These are phyloP conservation scores for Cyclotella atomus DNA, from an alignment of 108 stramenopile genomes.

Conservation along the genomic window DNA sequence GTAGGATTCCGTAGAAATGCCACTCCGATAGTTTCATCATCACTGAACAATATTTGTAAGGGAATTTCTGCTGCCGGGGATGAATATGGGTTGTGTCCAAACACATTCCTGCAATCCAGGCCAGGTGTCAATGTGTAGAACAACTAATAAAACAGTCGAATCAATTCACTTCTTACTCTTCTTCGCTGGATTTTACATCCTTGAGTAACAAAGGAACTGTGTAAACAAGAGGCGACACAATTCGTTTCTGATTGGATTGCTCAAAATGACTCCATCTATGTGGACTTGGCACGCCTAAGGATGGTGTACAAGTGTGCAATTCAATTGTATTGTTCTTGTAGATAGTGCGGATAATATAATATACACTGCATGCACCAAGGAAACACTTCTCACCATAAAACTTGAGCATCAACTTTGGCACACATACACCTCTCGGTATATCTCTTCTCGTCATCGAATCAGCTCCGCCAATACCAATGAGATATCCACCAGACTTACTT, in stretches of 20 bases:
- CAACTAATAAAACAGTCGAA: not conserved
- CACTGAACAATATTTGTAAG: conserved; percentile 56
- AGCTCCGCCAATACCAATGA: conserved; percentile 39
- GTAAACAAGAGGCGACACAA: conserved; percentile 36
- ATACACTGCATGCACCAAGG: no score
- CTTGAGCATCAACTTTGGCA: conserved; percentile 23
- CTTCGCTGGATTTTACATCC: not conserved
- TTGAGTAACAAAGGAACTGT: conserved; percentile 31
- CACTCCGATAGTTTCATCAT: conserved; percentile 50
- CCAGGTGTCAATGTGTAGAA: no score
- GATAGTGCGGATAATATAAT: no score
- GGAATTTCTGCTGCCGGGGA: conserved; percentile 54
- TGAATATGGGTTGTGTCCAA: not conserved
- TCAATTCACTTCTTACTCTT: conserved; percentile 19
- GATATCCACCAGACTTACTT: conserved; percentile 36
- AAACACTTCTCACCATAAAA: conserved; percentile 50
- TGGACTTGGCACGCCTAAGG: conserved; percentile 39
- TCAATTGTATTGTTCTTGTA: not conserved
- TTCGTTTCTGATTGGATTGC: not conserved
- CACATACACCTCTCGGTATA: not conserved
- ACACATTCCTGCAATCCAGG: not conserved
- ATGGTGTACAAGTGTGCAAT: not conserved
- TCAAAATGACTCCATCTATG: conserved; percentile 18
- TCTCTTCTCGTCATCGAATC: not conserved
- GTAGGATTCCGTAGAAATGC: conserved; percentile 35